Evolutionary conservation across 345 rosid genomes (phyloP).

Genomic region (Sisymbrium altissimum): DNA sequence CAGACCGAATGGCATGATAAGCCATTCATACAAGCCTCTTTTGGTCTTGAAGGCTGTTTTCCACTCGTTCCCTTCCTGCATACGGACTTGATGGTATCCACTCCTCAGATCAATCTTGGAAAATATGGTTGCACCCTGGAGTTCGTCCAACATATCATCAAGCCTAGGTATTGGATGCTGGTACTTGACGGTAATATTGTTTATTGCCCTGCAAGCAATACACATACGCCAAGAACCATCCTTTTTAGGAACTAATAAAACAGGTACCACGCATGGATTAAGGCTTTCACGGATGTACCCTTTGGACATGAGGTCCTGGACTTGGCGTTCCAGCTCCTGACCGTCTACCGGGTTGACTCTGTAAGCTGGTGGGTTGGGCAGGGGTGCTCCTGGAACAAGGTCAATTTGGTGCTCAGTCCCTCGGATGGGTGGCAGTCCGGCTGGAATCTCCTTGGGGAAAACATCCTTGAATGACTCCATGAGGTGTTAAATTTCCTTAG

Average conservation of each 20-base stretch:
- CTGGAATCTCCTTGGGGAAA: no score
- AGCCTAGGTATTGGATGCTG: not conserved
- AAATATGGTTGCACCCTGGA: not conserved
- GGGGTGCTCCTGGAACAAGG: not conserved
- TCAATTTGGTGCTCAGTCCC: not conserved
- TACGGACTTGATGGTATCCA: not conserved
- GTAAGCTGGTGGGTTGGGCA: not conserved
- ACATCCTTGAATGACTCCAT: no score
- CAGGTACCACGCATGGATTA: no score
- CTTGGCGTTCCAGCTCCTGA: no score
- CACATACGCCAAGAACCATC: not conserved
- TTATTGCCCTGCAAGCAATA: not conserved
- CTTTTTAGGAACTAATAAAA: not conserved
- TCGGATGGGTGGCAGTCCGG: no score
- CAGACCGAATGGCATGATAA: no score
- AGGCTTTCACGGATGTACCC: not conserved
- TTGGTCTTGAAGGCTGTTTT: no score
- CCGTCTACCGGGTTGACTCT: not conserved
- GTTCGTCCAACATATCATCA: not conserved
- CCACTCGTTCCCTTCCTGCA: no score
- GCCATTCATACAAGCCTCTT: no score
- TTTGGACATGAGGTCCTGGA: not conserved
- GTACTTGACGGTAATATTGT: not conserved
- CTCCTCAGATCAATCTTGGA: not conserved
- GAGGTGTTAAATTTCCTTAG: no score